Percentiles rank a stretch among this genome's conserved stretches.
phyloP scores from a whole-genome alignment of 805 yeast species.

The Kodamaea fukazawae region DNA sequence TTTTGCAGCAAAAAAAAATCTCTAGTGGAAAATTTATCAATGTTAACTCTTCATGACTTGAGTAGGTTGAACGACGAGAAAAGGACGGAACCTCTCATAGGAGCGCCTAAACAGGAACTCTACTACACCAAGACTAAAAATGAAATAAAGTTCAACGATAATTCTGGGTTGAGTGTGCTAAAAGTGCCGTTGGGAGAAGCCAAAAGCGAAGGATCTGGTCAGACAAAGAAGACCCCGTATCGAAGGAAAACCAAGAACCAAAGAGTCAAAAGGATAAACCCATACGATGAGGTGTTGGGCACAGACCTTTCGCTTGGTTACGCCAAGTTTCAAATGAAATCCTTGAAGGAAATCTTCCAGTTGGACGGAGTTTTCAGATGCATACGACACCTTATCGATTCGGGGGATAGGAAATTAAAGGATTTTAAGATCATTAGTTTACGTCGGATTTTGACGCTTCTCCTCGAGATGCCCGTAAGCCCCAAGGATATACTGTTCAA shows the following conservation, averaged over 20 bases:
- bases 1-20: too few relatives aligned
- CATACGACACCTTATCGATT: slow-evolving; percentile 10
- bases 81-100: neutral
- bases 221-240: slow-evolving; percentile 5
- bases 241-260: slow-evolving; percentile 6
- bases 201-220: neutral
- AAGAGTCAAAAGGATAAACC: slow-evolving; percentile 6
- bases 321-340: slow-evolving; percentile 12
- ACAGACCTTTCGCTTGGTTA: slow-evolving; percentile 18
- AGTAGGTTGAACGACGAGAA: too few relatives aligned
- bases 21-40: too few relatives aligned
- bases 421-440: slow-evolving; percentile 15
- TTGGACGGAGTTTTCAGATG: slow-evolving; percentile 16
- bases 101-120: slow-evolving; percentile 1
- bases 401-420: slow-evolving; percentile 2
- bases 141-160: slow-evolving; percentile 7
- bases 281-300: slow-evolving; percentile 16
- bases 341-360: slow-evolving; percentile 13
- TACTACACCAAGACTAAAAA: slow-evolving; percentile 6
- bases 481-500: slow-evolving; percentile 14
- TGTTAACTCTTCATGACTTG: too few relatives aligned
- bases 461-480: slow-evolving; percentile 21
- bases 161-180: slow-evolving; percentile 7
- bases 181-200: neutral
- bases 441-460: slow-evolving; percentile 17